Percentiles rank a stretch among this genome's conserved stretches.
Evolutionary conservation across 2,329 filamentous ascomycete genomes (phyloP).

Genomic region (Hypoxylon sp.): DNA sequence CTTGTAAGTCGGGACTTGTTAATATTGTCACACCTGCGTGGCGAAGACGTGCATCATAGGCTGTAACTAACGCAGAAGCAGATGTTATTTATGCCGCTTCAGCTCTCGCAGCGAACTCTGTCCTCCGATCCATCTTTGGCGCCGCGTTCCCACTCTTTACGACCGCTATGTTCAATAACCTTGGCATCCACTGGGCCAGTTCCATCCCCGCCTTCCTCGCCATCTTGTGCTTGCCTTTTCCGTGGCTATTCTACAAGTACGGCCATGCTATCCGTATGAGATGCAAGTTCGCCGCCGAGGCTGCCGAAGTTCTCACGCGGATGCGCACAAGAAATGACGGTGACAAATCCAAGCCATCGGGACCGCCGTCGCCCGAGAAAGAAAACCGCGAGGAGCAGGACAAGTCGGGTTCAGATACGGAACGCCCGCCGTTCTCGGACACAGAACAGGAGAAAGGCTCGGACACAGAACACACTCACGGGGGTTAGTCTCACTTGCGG

Average conservation of each 20-base stretch:
- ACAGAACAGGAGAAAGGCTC: neutral
- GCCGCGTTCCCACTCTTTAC: slow-evolving; percentile 73
- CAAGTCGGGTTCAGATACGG: neutral
- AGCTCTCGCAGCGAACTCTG: slow-evolving; percentile 70
- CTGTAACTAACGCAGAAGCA: slow-evolving; percentile 34
- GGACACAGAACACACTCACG: slow-evolving; percentile 1
- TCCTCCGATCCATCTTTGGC: slow-evolving; percentile 71
- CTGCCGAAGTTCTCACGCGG: slow-evolving; percentile 63
- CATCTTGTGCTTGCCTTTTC: slow-evolving; percentile 77
- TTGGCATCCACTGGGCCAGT: slow-evolving; percentile 82
- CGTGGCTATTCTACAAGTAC: slow-evolving; percentile 81
- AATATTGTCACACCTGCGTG: neutral
- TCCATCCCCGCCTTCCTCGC: slow-evolving; percentile 81
- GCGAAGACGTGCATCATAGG: neutral
- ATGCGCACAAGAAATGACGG: slow-evolving; percentile 32
- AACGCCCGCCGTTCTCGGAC: neutral
- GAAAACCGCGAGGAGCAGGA: neutral
- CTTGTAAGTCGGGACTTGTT: slow-evolving; percentile 51
- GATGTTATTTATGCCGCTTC: slow-evolving; percentile 79
- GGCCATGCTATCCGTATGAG: slow-evolving; percentile 71
- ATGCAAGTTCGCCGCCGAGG: slow-evolving; percentile 78
- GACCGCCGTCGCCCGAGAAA: neutral
- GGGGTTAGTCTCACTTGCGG: neutral
- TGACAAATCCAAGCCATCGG: slow-evolving; percentile 53
- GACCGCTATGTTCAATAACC: slow-evolving; percentile 63